Percentiles rank a stretch among this genome's conserved stretches.
These are phyloP conservation scores for Podospora anserina DNA, from an alignment of 495 filamentous ascomycete genomes.

Conservation along the genomic window DNA sequence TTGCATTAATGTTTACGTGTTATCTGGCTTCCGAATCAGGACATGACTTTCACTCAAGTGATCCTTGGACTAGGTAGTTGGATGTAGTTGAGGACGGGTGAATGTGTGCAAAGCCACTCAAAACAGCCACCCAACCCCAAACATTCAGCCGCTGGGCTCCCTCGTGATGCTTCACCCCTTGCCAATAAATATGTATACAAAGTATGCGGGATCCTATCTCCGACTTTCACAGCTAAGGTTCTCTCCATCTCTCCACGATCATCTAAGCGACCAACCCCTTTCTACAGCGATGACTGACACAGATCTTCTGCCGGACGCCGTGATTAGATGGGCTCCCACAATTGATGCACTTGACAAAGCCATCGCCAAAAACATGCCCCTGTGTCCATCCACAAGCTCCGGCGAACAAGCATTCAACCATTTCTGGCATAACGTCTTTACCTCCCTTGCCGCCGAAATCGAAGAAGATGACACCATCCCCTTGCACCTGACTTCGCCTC, in stretches of 20 bases:
- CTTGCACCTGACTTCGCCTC: neutral
- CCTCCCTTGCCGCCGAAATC: neutral
- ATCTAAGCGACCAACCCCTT: too few species aligned
- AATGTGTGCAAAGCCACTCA: too few species aligned
- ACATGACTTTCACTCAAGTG: neutral
- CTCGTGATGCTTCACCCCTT: too few species aligned
- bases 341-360: neutral
- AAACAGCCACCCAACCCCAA: too few species aligned
- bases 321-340: neutral
- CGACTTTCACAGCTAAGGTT: too few species aligned
- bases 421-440: neutral
- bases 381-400: neutral
- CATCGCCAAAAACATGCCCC: neutral
- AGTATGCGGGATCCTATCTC: too few species aligned
- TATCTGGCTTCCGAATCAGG: neutral
- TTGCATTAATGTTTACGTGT: neutral
- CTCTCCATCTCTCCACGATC: too few species aligned
- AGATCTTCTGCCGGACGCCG: neutral
- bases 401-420: neutral
- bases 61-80: too few species aligned
- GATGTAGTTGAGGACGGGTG: neutral
- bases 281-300: neutral
- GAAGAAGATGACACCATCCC: neutral
- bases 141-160: too few species aligned
- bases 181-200: too few species aligned